These are phyloP conservation scores for Aspergillus niger DNA, from an alignment of 2,329 filamentous ascomycete species.

Conservation along the genomic window DNA sequence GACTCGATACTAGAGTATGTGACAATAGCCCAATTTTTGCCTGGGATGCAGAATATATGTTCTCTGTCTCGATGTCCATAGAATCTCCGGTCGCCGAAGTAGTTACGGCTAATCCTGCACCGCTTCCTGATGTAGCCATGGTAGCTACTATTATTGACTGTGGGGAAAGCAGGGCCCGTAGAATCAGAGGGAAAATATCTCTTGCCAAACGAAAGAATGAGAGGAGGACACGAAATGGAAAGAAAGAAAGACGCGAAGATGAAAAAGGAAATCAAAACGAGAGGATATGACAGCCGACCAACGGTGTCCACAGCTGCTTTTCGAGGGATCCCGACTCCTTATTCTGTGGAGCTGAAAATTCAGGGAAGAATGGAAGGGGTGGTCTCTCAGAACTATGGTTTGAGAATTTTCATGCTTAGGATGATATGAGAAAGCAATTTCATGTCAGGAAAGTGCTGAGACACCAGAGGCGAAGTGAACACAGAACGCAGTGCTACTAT, in stretches of 20 bases:
- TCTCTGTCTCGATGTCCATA: constrained; percentile 21
- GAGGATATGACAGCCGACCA: neutral
- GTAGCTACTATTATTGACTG: neutral
- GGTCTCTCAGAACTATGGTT: neutral
- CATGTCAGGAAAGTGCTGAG: constrained; percentile 9
- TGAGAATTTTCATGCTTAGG: constrained; percentile 13
- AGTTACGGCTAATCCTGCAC: constrained; percentile 2
- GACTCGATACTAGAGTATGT: constrained; percentile 74
- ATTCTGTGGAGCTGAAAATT: neutral
- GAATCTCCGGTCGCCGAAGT: constrained; percentile 7
- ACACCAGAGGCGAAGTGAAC: constrained; percentile 1
- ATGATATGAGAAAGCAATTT: constrained; percentile 7
- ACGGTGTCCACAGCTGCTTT: neutral
- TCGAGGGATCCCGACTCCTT: neutral
- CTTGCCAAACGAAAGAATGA: neutral
- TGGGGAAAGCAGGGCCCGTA: neutral
- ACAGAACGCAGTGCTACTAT: neutral
- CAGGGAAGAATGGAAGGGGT: neutral
- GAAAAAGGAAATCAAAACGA: neutral
- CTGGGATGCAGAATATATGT: constrained; percentile 18
- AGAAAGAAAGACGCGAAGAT: neutral
- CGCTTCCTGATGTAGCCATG: constrained; percentile 15
- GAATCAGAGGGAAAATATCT: neutral
- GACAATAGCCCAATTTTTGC: constrained; percentile 73
- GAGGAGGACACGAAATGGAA: neutral